Evolutionary conservation across 495 filamentous ascomycete species (phyloP).

Genomic region (Penicillium diatomitis): DNA sequence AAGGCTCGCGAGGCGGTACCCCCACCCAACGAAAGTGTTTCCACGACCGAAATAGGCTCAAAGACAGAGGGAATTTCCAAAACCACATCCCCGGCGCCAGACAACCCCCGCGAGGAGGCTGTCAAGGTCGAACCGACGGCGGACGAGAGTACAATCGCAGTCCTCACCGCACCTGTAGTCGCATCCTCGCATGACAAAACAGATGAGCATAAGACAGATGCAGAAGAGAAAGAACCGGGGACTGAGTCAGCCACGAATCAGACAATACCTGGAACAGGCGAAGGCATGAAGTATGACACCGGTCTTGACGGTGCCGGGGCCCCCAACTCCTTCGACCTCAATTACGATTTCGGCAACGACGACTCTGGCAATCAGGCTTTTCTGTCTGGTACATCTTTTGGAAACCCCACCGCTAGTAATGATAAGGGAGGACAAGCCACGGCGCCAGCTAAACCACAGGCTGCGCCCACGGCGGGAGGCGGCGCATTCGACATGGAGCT

Average conservation of each 20-base stretch:
- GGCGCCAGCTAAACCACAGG: constrained; percentile 19
- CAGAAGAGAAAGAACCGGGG: constrained; percentile 19
- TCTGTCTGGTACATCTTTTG: constrained; percentile 29
- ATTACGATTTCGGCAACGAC: constrained; percentile 38
- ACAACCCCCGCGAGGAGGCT: constrained; percentile 1
- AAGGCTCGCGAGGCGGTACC: constrained; percentile 26
- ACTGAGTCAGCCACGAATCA: constrained; percentile 9
- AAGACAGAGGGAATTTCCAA: constrained; percentile 9
- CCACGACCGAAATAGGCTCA: constrained; percentile 21
- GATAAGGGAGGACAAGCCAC: constrained; percentile 15
- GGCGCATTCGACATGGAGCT: constrained; percentile 37
- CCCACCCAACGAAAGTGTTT: constrained; percentile 21
- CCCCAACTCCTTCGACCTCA: constrained; percentile 35
- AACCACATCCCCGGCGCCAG: constrained; percentile 8
- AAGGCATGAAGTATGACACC: constrained; percentile 34
- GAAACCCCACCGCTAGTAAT: constrained; percentile 7
- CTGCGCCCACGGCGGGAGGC: constrained; percentile 26
- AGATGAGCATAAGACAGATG: constrained; percentile 12
- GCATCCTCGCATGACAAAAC: constrained; percentile 4
- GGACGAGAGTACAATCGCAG: constrained; percentile 5
- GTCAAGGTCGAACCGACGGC: constrained; percentile 9
- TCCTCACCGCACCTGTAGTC: constrained; percentile 9
- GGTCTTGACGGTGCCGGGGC: constrained; percentile 26
- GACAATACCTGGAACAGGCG: constrained; percentile 10
- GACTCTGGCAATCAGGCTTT: constrained; percentile 37